Base-by-base conservation (phyloP, 208 protist species). In the Trypanosoma cruzi region DNA sequence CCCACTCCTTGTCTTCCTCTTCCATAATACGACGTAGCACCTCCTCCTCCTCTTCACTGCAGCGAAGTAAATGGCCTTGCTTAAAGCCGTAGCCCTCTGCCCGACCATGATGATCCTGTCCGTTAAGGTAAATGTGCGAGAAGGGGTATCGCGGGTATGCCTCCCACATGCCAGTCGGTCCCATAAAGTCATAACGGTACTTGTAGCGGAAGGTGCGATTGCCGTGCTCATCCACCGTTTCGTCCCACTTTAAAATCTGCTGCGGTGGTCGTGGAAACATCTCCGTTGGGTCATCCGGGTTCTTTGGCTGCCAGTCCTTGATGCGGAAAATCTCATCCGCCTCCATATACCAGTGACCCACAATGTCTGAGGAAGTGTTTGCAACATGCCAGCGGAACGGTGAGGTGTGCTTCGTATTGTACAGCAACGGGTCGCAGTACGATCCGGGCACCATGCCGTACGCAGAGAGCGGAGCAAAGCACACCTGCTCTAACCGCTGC, bases 321-420 rank as follows among this genome's bases (percentile, higher is more conserved):
- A 96, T 84, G 37, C 90, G 88, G 52, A 90, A 85, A 36, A 96
- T 81, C 64, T 96, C 90, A 59, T 96, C 90, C 8, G 84, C 86
- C 59, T 96, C 90, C 80, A 96, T 88, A 81, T 96, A 96, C 88
- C 88, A 96, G 83, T 96, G 88, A 5, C 90, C 90, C 4, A 94
- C 88, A 75, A 96, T 92, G 64, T 96, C 90, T 48, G 78, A 85
- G 28, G 85, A 62, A 18, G 84, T 85, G 59, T 94, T 94, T 13
- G 88, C 84, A 0, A 93, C 84, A 67, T 94, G 90, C 88, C 90
- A 96, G 68, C 90, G 90, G 58, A 96, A 96, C 0, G 90, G 90
- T 14, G 90, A 94, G 26, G 90, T 96, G 75, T 87, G 85, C 70
- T 96, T 96, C 11, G 90, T 96, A 80, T 96, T 96, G 75, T 96